Conservation (phyloP, 2,329 filamentous ascomycete species). For the Curvularia lunata region DNA sequence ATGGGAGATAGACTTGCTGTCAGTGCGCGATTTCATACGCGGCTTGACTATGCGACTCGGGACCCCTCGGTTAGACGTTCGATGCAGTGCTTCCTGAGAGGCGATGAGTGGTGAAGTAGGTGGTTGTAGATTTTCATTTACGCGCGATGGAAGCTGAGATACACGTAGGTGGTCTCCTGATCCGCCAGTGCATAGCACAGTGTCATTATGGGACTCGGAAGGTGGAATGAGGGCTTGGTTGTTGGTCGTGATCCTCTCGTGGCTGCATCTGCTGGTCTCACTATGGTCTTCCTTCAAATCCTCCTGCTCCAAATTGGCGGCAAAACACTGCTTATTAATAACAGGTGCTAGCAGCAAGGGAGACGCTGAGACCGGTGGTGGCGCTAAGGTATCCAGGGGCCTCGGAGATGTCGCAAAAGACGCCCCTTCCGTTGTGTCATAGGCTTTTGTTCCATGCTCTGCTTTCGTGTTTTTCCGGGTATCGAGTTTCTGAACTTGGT, state of each 20-base stretch:
- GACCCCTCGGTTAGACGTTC: not conserved
- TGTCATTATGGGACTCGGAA: not conserved
- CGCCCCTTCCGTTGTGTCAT: no score
- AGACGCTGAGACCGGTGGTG: not conserved
- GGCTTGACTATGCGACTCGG: constrained; percentile 18
- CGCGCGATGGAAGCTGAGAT: not conserved
- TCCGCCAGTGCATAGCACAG: not conserved
- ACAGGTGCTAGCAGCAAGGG: not conserved
- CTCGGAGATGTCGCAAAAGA: no score
- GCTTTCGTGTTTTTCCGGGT: no score
- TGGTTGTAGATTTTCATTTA: not conserved
- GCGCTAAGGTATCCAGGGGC: not conserved
- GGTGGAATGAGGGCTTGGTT: not conserved
- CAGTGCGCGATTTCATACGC: constrained; percentile 10
- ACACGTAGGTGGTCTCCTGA: not conserved
- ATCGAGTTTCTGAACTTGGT: no score
- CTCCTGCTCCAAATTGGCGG: not conserved
- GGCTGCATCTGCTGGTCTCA: not conserved
- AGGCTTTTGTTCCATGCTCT: no score
- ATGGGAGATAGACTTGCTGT: not conserved
- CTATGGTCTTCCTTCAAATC: not conserved
- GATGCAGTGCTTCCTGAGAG: constrained; percentile 1
- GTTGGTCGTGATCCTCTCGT: not conserved
- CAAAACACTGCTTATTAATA: not conserved
- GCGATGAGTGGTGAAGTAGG: not conserved